These are phyloP conservation scores for Beauveria varroae DNA, from an alignment of 2,329 filamentous ascomycete genomes.

Conservation along the genomic window DNA sequence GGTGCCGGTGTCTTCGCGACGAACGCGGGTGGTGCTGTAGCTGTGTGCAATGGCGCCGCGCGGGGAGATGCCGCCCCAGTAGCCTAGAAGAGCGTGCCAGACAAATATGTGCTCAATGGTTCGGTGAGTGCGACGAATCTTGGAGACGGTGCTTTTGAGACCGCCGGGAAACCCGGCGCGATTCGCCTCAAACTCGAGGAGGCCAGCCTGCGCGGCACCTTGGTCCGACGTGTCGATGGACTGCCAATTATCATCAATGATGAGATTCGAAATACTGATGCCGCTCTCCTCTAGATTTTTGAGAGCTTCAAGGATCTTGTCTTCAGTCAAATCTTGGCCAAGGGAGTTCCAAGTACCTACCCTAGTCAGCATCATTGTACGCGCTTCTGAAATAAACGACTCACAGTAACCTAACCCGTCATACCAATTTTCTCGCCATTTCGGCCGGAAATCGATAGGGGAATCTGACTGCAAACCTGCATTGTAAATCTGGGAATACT, in stretches of 20 bases:
- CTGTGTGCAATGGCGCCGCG: constrained; percentile 63
- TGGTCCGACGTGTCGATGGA: constrained; percentile 46
- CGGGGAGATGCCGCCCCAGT: constrained; percentile 84
- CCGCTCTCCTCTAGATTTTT: constrained; percentile 61
- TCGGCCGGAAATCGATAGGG: constrained; percentile 39
- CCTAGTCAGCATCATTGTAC: constrained; percentile 15
- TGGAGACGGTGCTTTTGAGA: constrained; percentile 60
- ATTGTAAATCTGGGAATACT: constrained; percentile 30
- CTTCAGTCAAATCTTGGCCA: constrained; percentile 72
- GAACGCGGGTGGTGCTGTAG: constrained; percentile 66
- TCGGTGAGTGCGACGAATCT: constrained; percentile 61
- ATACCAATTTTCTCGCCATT: constrained; percentile 83
- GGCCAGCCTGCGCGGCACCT: constrained; percentile 49
- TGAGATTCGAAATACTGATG: constrained; percentile 75
- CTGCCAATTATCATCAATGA: constrained; percentile 98
- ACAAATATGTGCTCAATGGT: constrained; percentile 79
- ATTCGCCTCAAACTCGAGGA: constrained; percentile 83
- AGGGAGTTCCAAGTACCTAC: constrained; percentile 85
- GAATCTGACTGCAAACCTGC: constrained; percentile 20
- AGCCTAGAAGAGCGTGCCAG: constrained; percentile 85
- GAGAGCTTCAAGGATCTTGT: constrained; percentile 70
- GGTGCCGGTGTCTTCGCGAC: constrained; percentile 38
- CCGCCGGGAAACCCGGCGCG: constrained; percentile 71
- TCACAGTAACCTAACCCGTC: constrained; percentile 85
- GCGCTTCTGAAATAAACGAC: constrained; percentile 17